Conservation (phyloP, 2,329 filamentous ascomycete species). For the Claviceps lovelessii region DNA sequence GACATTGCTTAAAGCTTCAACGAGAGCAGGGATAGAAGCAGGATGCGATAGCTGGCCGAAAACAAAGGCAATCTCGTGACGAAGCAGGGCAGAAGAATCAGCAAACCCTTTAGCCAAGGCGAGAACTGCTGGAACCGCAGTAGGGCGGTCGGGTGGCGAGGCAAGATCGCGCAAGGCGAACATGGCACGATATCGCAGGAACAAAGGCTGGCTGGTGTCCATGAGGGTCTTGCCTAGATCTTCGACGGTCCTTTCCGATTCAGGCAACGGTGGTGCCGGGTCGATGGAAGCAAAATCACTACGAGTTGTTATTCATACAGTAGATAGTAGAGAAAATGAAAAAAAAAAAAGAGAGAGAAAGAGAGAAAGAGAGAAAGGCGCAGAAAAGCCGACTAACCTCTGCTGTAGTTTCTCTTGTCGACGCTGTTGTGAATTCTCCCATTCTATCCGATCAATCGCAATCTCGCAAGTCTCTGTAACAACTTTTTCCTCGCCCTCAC, state of each 20-base stretch:
- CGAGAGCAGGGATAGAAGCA: slow-evolving; percentile 85
- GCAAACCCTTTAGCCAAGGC: slow-evolving; percentile 74
- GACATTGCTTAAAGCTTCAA: slow-evolving; percentile 59
- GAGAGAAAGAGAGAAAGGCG: too few species aligned
- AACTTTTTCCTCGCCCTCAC: slow-evolving; percentile 59
- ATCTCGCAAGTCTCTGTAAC: slow-evolving; percentile 96
- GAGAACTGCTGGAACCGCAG: slow-evolving; percentile 72
- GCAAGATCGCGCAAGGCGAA: slow-evolving; percentile 91
- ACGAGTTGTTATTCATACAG: neutral
- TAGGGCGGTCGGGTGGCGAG: slow-evolving; percentile 80
- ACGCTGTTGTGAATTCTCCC: slow-evolving; percentile 65
- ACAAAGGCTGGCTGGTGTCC: slow-evolving; percentile 65
- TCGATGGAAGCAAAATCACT: slow-evolving; percentile 95
- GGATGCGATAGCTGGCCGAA: slow-evolving; percentile 94
- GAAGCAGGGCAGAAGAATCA: slow-evolving; percentile 82
- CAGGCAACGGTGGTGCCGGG: slow-evolving; percentile 75
- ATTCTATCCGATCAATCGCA: slow-evolving; percentile 83
- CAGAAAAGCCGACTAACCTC: slow-evolving; percentile 43
- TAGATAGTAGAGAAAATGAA: neutral
- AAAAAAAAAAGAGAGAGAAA: too few species aligned
- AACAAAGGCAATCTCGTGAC: slow-evolving; percentile 95
- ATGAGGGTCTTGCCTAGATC: slow-evolving; percentile 65
- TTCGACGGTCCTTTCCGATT: slow-evolving; percentile 53
- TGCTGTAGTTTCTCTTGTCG: slow-evolving; percentile 64
- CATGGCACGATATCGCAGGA: slow-evolving; percentile 93